Conservation (phyloP, 176 grass and related monocot genomes). For the Sorghum bicolor region Sorghum_bicolor_NCBIv3 NC_012872.2:7387001-7387500, state of each 20-base stretch:
- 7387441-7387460: conserved; percentile 76
- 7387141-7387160: not conserved
- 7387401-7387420: not conserved
- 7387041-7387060: conserved; percentile 38
- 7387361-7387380: conserved; percentile 44
- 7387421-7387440: conserved; percentile 53
- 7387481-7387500: conserved; percentile 34
- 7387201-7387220: conserved; percentile 63
- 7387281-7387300: conserved; percentile 12
- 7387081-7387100: conserved; percentile 48
- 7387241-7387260: not conserved
- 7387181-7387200: not conserved
- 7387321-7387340: conserved; percentile 88
- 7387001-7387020: not conserved
- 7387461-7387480: conserved; percentile 54
- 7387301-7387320: not conserved
- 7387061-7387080: conserved; percentile 26
- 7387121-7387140: conserved; percentile 38
- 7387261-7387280: not conserved
- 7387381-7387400: not conserved
- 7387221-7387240: conserved; percentile 28
- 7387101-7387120: conserved; percentile 47
- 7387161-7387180: conserved; percentile 14
- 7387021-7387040: conserved; percentile 63
- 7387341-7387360: conserved; percentile 76